phyloP scores from a whole-genome alignment of 176 grass and related monocot species.

The Triticum timopheevii region DNA sequence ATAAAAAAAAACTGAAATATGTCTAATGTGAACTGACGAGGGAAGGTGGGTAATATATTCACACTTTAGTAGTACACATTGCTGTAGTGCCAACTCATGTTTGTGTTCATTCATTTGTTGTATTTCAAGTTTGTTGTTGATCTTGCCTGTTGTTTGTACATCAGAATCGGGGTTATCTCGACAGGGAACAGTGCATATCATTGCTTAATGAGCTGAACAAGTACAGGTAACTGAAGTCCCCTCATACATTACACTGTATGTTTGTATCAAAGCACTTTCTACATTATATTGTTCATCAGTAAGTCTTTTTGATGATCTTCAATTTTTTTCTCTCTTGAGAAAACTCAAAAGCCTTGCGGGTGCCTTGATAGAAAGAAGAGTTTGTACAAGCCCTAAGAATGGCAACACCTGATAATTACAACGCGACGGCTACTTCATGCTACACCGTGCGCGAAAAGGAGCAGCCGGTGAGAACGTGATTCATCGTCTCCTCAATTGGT shows the following conservation, averaged over 20 bases:
- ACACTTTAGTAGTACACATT: not conserved
- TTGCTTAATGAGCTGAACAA: conserved; percentile 92
- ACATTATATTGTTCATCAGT: conserved; percentile 22
- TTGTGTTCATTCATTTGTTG: conserved; percentile 21
- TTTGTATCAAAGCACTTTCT: conserved; percentile 8
- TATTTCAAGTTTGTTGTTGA: conserved; percentile 20
- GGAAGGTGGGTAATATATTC: not conserved
- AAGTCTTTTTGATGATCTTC: not conserved
- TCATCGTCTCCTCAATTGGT: too few species aligned
- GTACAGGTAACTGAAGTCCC: conserved; percentile 58
- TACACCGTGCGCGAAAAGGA: too few species aligned
- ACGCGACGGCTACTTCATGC: too few species aligned
- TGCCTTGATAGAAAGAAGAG: not conserved
- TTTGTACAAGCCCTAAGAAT: not conserved
- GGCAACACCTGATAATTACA: too few species aligned
- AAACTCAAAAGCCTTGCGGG: not conserved
- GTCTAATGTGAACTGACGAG: not conserved
- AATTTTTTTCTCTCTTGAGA: not conserved
- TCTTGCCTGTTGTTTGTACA: conserved; percentile 23
- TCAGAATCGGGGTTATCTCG: conserved; percentile 71
- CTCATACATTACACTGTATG: conserved; percentile 13
- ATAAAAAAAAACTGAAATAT: conserved; percentile 12
- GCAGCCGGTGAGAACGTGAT: too few species aligned
- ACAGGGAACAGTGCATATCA: conserved; percentile 73
- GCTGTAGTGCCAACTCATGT: not conserved